Evolutionary conservation across 2,329 filamentous ascomycete species (phyloP).

Genomic region (Aspergillus sp.): DNA sequence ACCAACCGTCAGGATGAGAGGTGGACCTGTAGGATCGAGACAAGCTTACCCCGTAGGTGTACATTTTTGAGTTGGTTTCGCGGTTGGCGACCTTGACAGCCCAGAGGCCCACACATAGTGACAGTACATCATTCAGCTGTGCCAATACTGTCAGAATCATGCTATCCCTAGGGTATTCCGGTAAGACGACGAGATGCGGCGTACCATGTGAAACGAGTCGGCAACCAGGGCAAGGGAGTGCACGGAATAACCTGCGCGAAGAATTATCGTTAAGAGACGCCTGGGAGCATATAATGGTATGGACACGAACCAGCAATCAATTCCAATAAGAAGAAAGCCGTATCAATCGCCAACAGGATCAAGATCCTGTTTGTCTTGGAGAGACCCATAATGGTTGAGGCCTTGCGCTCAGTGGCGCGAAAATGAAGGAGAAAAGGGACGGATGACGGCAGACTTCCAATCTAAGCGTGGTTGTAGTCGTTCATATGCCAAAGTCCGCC

Average conservation of each 20-base stretch:
- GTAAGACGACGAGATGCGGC: slow-evolving; percentile 27
- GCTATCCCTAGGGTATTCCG: background rate
- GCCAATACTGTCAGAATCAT: background rate
- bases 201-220: slow-evolving; percentile 96
- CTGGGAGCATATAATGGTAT: background rate
- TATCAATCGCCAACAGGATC: slow-evolving; percentile 89
- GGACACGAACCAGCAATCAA: slow-evolving; percentile 64
- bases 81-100: slow-evolving; percentile 86
- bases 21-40: background rate
- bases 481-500: background rate
- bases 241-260: slow-evolving; percentile 67
- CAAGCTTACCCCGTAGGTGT: slow-evolving; percentile 81
- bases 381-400: slow-evolving; percentile 65
- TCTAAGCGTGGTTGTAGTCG: background rate
- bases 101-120: slow-evolving; percentile 88
- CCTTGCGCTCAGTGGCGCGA: slow-evolving; percentile 24
- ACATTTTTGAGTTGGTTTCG: slow-evolving; percentile 78
- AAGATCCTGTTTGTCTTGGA: slow-evolving; percentile 91
- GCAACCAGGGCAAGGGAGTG: slow-evolving; percentile 91
- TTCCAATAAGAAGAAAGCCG: slow-evolving; percentile 86
- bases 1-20: slow-evolving; percentile 13
- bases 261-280: slow-evolving; percentile 20
- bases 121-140: slow-evolving; percentile 95
- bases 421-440: slow-evolving; percentile 17
- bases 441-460: background rate